phyloP scores from a whole-genome alignment of 2,329 filamentous ascomycete species.

The Rhynchosporium agropyri region DNA sequence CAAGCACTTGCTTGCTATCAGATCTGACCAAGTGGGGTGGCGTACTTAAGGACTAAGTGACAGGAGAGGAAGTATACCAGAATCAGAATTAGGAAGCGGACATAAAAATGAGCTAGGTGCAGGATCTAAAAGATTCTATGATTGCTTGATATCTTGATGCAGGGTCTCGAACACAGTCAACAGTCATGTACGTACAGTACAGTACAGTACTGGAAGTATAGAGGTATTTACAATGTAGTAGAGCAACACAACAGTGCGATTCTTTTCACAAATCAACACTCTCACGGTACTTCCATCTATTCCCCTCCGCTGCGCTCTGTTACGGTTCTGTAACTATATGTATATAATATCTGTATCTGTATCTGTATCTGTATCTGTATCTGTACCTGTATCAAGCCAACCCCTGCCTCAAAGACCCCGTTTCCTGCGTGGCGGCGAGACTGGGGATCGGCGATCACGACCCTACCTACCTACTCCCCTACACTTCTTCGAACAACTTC shows the following conservation, averaged over 20 bases:
- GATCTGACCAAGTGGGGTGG: conserved; percentile 6
- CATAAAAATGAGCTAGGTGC: no score
- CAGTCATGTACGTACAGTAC: background rate
- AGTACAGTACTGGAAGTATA: background rate
- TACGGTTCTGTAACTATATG: no score
- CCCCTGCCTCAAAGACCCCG: conserved; percentile 8
- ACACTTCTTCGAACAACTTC: background rate
- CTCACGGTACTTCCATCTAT: background rate
- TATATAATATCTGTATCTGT: background rate
- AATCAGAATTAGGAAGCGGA: background rate
- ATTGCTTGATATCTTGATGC: background rate
- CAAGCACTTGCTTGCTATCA: background rate
- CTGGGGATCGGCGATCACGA: conserved; percentile 15
- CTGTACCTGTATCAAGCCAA: background rate
- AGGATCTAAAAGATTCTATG: background rate
- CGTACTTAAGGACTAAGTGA: background rate
- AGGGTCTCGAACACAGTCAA: background rate
- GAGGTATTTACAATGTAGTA: no score
- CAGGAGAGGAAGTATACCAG: no score
- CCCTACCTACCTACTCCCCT: background rate
- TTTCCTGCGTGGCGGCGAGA: conserved; percentile 14
- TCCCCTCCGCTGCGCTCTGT: no score
- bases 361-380: background rate
- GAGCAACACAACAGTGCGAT: no score
- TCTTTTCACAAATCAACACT: background rate